Percentiles rank a stretch among this genome's conserved stretches.
These are phyloP conservation scores for Xylariaceae sp. DNA, from an alignment of 2,329 filamentous ascomycete species.

Conservation along the genomic window DNA sequence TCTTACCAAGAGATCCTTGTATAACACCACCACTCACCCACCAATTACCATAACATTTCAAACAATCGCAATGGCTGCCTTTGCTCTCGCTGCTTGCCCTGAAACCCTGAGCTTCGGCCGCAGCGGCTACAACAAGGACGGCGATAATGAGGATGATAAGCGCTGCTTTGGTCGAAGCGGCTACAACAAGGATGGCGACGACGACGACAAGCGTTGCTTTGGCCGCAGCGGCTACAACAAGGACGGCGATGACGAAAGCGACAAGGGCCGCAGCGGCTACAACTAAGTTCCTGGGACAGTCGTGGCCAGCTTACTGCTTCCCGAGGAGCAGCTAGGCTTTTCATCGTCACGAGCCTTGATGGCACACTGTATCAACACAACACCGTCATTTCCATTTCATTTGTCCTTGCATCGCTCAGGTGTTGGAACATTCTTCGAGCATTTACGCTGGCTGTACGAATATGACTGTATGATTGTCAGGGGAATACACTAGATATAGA, in stretches of 20 bases:
- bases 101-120: constrained; percentile 48
- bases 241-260: constrained; percentile 28
- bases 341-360: constrained; percentile 7
- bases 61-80: constrained; percentile 46
- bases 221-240: constrained; percentile 32
- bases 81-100: constrained; percentile 41
- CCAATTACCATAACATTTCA: constrained; percentile 13
- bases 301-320: constrained; percentile 13
- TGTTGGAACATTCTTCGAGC: constrained; percentile 27
- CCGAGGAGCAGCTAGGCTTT: constrained; percentile 9
- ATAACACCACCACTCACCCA: constrained; percentile 11
- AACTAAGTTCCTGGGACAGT: constrained; percentile 21
- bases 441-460: constrained; percentile 34
- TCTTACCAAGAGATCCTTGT: constrained; percentile 3
- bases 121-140: constrained; percentile 55
- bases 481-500: constrained; percentile 29
- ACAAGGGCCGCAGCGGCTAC: constrained; percentile 27
- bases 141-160: constrained; percentile 46
- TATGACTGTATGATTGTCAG: constrained; percentile 32
- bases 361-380: constrained; percentile 29
- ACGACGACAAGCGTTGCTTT: constrained; percentile 28
- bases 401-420: constrained; percentile 31
- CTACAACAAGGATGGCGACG: constrained; percentile 43
- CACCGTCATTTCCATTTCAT: constrained; percentile 24
- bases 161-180: constrained; percentile 40